A percentile compares a stretch with the other conserved stretches of the same genome.
Conservation (phyloP, 176 grass and related monocot species). For the Cenchrus fungigraminus region DNA sequence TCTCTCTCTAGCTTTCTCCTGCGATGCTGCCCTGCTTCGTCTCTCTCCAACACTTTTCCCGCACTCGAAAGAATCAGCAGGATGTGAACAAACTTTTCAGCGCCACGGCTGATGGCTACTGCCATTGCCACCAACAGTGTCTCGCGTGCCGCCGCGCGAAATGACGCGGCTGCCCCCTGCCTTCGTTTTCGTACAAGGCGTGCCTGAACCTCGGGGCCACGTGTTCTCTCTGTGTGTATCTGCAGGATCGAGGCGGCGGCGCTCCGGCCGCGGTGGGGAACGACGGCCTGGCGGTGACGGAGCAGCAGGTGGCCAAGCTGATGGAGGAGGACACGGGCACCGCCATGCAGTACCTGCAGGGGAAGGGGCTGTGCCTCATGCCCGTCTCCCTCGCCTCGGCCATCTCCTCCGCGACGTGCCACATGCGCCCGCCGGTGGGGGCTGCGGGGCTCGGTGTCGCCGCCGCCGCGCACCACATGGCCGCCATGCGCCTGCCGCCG, state of each 20-base stretch:
- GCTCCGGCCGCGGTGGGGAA: conserved; percentile 37
- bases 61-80: conserved; percentile 58
- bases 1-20: background rate
- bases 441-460: background rate
- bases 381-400: conserved; percentile 92
- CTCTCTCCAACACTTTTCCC: background rate
- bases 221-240: background rate
- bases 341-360: conserved; percentile 99
- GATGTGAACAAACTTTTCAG: conserved; percentile 63
- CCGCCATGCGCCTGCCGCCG: conserved; percentile 24
- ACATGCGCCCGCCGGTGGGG: conserved; percentile 38
- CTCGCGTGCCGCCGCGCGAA: conserved; percentile 54
- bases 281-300: conserved; percentile 82
- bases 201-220: background rate
- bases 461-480: conserved; percentile 32
- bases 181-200: background rate
- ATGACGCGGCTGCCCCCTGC: conserved; percentile 41
- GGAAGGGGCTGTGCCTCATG: conserved; percentile 99
- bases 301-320: conserved; percentile 95
- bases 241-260: conserved; percentile 48
- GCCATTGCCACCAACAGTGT: conserved; percentile 41
- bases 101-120: conserved; percentile 53
- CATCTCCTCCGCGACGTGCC: conserved; percentile 80
- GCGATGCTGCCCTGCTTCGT: background rate
- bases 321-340: conserved; percentile 99